Evolutionary conservation across 1,284 basidiomycete genomes (phyloP).

Genomic region (Cerrena zonata): DNA sequence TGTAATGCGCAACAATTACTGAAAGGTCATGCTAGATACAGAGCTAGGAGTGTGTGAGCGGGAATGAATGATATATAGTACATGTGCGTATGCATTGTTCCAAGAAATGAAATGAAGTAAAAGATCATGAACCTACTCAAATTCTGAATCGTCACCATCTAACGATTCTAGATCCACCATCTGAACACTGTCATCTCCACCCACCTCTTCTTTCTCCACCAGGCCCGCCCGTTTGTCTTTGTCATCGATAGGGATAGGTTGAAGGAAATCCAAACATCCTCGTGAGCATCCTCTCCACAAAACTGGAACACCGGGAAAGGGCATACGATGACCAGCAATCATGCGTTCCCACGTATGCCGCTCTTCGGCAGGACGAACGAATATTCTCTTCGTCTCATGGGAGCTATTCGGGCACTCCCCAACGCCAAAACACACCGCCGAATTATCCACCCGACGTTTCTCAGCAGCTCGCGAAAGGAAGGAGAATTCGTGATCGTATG

Average conservation of each 20-base stretch:
- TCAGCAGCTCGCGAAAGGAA: not conserved
- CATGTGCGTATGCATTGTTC: not conserved
- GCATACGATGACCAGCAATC: slow-evolving; percentile 48
- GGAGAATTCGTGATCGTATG: not conserved
- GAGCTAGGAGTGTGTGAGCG: not conserved
- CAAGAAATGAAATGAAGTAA: not conserved
- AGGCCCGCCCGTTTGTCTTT: not conserved
- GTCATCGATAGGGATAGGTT: not conserved
- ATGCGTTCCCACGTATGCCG: slow-evolving; percentile 58
- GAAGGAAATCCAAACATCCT: slow-evolving; percentile 59
- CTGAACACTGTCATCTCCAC: not conserved
- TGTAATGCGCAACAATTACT: not conserved
- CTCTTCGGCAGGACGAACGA: slow-evolving; percentile 55
- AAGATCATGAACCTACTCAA: not conserved
- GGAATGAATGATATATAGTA: not conserved
- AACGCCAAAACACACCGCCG: slow-evolving; percentile 13
- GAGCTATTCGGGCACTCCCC: slow-evolving; percentile 50
- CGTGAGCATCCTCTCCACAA: slow-evolving; percentile 61
- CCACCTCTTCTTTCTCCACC: not conserved
- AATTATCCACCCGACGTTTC: not conserved
- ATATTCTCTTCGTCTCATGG: slow-evolving; percentile 39
- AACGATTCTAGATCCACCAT: not conserved
- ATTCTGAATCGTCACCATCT: not conserved
- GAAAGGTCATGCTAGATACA: not conserved
- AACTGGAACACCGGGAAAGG: slow-evolving; percentile 46